A percentile compares a stretch with the other conserved stretches of the same genome.
These are phyloP conservation scores for Nakaseomyces sp. DNA, from an alignment of 1,139 yeast genomes.

Conservation along the genomic window DNA sequence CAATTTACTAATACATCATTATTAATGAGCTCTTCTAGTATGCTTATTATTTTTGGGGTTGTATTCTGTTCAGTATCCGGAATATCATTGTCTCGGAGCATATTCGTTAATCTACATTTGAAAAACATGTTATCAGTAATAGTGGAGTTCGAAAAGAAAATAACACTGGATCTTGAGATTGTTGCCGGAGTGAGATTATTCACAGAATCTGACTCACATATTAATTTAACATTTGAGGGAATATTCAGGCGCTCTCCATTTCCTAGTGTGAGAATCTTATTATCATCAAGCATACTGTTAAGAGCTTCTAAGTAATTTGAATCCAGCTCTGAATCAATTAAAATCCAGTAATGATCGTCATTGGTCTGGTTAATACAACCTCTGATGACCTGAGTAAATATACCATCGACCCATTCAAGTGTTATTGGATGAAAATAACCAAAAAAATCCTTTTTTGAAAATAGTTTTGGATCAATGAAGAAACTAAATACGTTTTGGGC, in stretches of 20 bases:
- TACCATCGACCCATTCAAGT: conserved; percentile 89
- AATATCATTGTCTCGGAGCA: background rate
- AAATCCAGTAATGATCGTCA: conserved; percentile 48
- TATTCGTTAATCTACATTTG: background rate
- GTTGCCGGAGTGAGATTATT: conserved; percentile 80
- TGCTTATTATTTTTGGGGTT: no score
- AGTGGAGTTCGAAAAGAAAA: conserved; percentile 47
- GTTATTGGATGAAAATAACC: conserved; percentile 71
- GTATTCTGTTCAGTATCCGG: no score
- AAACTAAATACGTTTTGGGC: conserved; percentile 36
- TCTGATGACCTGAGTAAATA: conserved; percentile 63
- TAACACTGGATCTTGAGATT: conserved; percentile 84
- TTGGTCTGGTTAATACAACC: conserved; percentile 36
- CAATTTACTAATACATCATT: no score
- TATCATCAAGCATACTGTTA: conserved; percentile 88
- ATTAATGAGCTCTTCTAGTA: no score
- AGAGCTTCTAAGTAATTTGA: conserved; percentile 92
- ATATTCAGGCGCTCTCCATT: conserved; percentile 77
- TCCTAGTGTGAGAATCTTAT: conserved; percentile 69
- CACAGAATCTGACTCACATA: conserved; percentile 71
- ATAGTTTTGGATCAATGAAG: conserved; percentile 66
- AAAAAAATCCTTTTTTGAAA: conserved; percentile 56
- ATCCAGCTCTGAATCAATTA: conserved; percentile 90
- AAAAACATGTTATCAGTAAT: background rate
- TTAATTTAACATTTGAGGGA: conserved; percentile 52